These are phyloP conservation scores for Phytophthora uliginosa DNA, from an alignment of 352 stramenopile genomes.

Conservation along the genomic window DNA sequence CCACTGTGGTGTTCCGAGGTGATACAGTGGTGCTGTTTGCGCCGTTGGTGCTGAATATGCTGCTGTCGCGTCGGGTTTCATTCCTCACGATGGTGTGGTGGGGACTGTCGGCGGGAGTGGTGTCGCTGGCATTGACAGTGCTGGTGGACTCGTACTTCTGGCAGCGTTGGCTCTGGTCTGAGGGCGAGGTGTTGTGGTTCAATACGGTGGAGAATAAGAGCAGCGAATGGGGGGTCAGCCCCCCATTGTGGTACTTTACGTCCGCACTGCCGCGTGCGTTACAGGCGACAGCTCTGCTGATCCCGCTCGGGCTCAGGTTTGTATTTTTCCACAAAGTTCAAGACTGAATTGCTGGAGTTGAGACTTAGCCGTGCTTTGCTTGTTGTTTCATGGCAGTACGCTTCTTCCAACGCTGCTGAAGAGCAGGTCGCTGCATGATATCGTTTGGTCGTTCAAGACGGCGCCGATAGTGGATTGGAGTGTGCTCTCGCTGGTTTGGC, in stretches of 20 bases:
- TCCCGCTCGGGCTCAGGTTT: slow-evolving; percentile 87
- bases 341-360: background rate
- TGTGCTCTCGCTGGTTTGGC: slow-evolving; percentile 71
- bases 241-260: slow-evolving; percentile 98
- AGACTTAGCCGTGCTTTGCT: background rate
- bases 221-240: slow-evolving; percentile 96
- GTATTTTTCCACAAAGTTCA: background rate
- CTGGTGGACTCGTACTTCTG: slow-evolving; percentile 96
- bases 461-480: slow-evolving; percentile 60
- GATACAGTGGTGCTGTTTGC: slow-evolving; percentile 97
- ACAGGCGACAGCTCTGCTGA: slow-evolving; percentile 82
- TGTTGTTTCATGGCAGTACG: slow-evolving; percentile 36
- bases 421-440: slow-evolving; percentile 55
- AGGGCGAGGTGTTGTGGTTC: slow-evolving; percentile 98
- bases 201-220: slow-evolving; percentile 98
- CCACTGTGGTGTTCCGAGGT: slow-evolving; percentile 97
- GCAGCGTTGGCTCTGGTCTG: slow-evolving; percentile 97
- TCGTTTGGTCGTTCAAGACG: slow-evolving; percentile 42
- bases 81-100: slow-evolving; percentile 85
- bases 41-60: slow-evolving; percentile 93
- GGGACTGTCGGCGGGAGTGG: slow-evolving; percentile 81
- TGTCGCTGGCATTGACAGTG: slow-evolving; percentile 88
- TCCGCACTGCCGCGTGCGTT: slow-evolving; percentile 94
- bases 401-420: slow-evolving; percentile 54
- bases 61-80: slow-evolving; percentile 75